Conservation (phyloP, 495 filamentous ascomycete genomes). For the Xylaria acuta region DNA sequence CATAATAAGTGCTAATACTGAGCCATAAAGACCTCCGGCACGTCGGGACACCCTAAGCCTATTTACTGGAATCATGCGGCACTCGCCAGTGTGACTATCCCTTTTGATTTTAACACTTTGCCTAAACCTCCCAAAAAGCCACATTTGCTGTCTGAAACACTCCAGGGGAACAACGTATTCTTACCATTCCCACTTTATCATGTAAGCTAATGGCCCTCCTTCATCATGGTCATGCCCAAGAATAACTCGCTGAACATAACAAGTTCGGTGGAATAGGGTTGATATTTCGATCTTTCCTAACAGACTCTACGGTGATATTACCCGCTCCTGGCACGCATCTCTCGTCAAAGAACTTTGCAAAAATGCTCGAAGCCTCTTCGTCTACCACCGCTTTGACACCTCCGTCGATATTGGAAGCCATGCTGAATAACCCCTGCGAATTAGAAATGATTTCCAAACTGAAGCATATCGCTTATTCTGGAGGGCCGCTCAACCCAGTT, state of each 20-base stretch:
- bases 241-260: background rate
- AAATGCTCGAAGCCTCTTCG: conserved; percentile 31
- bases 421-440: conserved; percentile 32
- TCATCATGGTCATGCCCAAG: background rate
- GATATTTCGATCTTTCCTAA: conserved; percentile 14
- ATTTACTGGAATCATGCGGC: conserved; percentile 40
- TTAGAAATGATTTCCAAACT: conserved; percentile 30
- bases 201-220: conserved; percentile 3
- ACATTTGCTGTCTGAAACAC: conserved; percentile 24
- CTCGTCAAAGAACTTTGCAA: conserved; percentile 34
- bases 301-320: conserved; percentile 30
- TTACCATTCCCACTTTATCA: conserved; percentile 17
- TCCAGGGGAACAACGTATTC: conserved; percentile 21
- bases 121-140: conserved; percentile 29
- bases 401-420: conserved; percentile 36
- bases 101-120: conserved; percentile 28
- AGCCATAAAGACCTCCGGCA: conserved; percentile 18
- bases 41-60: conserved; percentile 38
- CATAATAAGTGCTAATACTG: background rate
- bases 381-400: conserved; percentile 34
- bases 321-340: conserved; percentile 32
- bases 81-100: conserved; percentile 31
- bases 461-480: conserved; percentile 36
- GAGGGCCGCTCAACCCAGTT: conserved; percentile 38
- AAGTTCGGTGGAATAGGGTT: conserved; percentile 23